Conservation (phyloP, 306 rosid species). For the Abrus pulchellus region DNA sequence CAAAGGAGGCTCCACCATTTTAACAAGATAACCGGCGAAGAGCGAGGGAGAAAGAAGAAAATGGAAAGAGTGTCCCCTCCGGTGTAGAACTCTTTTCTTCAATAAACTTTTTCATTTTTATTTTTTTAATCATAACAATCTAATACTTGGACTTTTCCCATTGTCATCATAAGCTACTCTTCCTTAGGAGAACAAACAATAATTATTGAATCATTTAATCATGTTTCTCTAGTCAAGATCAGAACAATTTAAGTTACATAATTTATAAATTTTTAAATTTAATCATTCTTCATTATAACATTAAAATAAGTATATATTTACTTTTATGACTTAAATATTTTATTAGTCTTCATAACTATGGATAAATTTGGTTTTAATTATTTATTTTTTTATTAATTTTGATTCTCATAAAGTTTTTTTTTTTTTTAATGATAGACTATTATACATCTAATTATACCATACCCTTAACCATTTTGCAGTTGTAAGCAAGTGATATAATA, state of each 20-base stretch:
- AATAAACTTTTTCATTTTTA: neutral
- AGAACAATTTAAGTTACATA: neutral
- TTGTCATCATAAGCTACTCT: neutral
- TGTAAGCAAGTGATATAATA: no score
- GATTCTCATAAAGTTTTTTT: no score
- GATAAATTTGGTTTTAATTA: no score
- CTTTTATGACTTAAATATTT: no score
- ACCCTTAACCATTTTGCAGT: no score
- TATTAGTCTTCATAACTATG: no score
- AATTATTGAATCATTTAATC: neutral
- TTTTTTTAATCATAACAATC: neutral
- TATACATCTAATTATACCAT: no score
- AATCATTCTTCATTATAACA: neutral
- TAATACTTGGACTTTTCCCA: neutral
- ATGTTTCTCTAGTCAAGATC: neutral
- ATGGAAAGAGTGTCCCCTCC: conserved; percentile 8
- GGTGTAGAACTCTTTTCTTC: neutral
- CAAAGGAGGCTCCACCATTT: conserved; percentile 48
- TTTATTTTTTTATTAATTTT: neutral
- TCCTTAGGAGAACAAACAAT: neutral
- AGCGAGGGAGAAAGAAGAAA: neutral
- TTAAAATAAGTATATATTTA: neutral
- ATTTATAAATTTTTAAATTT: neutral
- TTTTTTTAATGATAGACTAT: no score
- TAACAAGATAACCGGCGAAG: conserved; percentile 20